Evolutionary conservation across 2,329 filamentous ascomycete genomes (phyloP).

Genomic region (Fusarium sp.): DNA sequence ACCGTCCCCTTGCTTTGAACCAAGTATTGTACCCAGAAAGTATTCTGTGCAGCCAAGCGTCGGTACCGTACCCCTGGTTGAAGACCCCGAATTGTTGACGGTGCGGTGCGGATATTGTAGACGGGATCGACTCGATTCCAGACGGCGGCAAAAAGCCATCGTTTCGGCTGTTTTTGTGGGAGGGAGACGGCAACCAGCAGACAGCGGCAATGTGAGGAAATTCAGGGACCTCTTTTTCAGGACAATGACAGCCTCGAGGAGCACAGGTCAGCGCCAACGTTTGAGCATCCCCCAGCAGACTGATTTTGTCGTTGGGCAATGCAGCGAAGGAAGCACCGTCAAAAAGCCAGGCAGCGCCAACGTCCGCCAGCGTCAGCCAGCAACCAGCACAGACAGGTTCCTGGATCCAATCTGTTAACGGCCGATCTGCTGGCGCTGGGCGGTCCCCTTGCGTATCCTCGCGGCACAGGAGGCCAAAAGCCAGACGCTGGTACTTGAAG

Average conservation of each 20-base stretch:
- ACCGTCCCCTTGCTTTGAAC: constrained; percentile 27
- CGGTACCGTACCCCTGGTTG: constrained; percentile 17
- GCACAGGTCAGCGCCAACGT: constrained; percentile 34
- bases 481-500: constrained; percentile 11
- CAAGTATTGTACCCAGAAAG: constrained; percentile 17
- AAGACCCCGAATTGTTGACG: constrained; percentile 29
- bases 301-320: constrained; percentile 29
- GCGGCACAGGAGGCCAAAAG: constrained; percentile 5
- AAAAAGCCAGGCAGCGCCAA: constrained; percentile 17
- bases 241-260: constrained; percentile 11
- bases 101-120: neutral
- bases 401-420: constrained; percentile 27
- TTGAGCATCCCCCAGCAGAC: constrained; percentile 21
- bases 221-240: constrained; percentile 29
- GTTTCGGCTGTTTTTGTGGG: constrained; percentile 10
- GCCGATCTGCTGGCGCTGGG: constrained; percentile 8
- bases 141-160: constrained; percentile 5
- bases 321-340: constrained; percentile 22
- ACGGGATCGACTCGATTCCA: neutral
- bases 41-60: constrained; percentile 30
- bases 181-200: constrained; percentile 26
- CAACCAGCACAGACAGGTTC: constrained; percentile 28
- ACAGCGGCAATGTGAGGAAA: constrained; percentile 24
- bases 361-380: neutral
- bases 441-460: neutral